A percentile compares a stretch with the other conserved stretches of the same genome.
Conservation (phyloP, 2,329 filamentous ascomycete genomes). For the Elsinoe perseae region DNA sequence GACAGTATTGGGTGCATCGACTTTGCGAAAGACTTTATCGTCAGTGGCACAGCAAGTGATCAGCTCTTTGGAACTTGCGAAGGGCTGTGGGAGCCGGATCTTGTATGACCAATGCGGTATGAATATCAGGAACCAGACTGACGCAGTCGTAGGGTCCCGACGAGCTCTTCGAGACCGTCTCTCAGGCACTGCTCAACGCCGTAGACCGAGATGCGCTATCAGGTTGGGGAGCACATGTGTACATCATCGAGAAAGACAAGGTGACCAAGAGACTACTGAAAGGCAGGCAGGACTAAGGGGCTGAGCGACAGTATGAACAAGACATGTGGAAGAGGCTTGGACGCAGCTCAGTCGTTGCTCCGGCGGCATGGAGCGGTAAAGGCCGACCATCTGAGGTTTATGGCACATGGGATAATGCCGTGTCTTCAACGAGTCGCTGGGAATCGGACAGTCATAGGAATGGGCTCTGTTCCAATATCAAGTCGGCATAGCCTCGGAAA, state of each 20-base stretch:
- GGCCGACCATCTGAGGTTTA: background rate
- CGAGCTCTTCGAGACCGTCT: conserved; percentile 96
- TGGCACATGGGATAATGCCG: background rate
- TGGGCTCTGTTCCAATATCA: background rate
- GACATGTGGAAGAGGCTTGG: background rate
- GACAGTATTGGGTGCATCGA: conserved; percentile 99
- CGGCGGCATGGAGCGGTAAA: background rate
- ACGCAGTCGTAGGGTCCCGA: conserved; percentile 61
- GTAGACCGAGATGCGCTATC: conserved; percentile 95
- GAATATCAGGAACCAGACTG: background rate
- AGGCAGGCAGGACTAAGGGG: conserved; percentile 73
- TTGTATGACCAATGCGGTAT: conserved; percentile 53
- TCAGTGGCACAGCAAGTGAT: conserved; percentile 89
- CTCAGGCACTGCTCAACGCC: conserved; percentile 88
- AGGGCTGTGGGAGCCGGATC: conserved; percentile 92
- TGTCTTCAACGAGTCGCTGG: background rate
- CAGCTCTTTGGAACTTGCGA: conserved; percentile 99
- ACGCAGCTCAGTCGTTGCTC: background rate
- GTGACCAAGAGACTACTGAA: conserved; percentile 98
- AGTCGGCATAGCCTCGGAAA: background rate
- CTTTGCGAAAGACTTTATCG: conserved; percentile 99
- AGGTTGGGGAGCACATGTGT: conserved; percentile 97
- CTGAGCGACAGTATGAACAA: background rate
- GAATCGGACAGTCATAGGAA: background rate
- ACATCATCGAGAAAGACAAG: conserved; percentile 99